Base-by-base conservation (phyloP, 768 basidiomycete genomes). In the Lactarius tabidus region DNA sequence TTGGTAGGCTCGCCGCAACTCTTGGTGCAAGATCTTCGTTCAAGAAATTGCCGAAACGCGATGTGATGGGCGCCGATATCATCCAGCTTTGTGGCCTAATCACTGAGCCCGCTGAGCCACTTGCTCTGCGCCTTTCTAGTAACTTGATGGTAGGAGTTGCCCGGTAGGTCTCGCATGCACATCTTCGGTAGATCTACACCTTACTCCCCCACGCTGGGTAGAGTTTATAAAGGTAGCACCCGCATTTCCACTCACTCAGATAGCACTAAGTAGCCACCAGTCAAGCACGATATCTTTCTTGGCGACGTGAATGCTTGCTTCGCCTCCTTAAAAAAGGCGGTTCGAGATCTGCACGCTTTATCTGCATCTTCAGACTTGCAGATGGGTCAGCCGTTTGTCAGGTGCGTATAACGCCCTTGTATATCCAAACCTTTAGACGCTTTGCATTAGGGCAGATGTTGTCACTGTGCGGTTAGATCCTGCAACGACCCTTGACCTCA, bases 91-190 rank as follows among this genome's bases (percentile, higher is more conserved):
- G 94, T 74, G 83, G 80, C 41, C 81, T 93, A 43, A 94, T 96
- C 59, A 83, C 86, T 31, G 81, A 89, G 70, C 94, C 94, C n/a
- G 75, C 80, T 28, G 94, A 95, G 69, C 94, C 94, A 43, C 80
- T 96, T 38, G 93, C 94, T 2, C 77, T 96, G 62, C 81, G 94
- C 68, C 78, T 95, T 61, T 94, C 93, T 12, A 93, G 92, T 64
- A 93, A 93, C 72, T 77, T 96, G 51, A 86, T 96, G 81, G 88
- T 95, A 66, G 94, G 94, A 4, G 94, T 89, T 39, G 91, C 89
- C 26, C 85, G 93, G 93, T 93, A 74, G 65, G 84, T 70, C 68
- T 26, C 35, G 62, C 59, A 15, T 39, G 23, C 39, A 36, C 23
- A 9, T 55, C 52, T 43, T 56, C 38, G 15, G 14, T 5, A n/a